Evolutionary conservation across 2,329 filamentous ascomycete species (phyloP), one percentile per base, ranked within the genome.

Genomic region (Curvularia lunata): DNA sequence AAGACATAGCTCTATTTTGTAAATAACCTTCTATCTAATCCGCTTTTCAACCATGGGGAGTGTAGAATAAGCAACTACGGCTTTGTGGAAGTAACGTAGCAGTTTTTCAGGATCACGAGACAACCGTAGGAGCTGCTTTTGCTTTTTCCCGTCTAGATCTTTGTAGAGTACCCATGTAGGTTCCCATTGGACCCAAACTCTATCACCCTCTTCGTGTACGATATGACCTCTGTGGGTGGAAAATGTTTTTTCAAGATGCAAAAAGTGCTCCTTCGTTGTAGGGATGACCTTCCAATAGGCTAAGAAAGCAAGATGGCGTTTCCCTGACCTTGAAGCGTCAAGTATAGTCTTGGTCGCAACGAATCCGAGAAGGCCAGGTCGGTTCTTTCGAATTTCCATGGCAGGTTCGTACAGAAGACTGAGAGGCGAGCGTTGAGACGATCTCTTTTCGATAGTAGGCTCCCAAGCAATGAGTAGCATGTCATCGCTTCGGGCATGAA

Each of bases 121-220:
- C 38, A 54, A 12, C 21, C 32, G 27, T 25, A 55, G 13, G 18
- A 58, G 55, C 43, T 42, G 10, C 23, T 43, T 23, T 42, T 50
- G 57, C 43, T 54, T 62, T 1, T 8, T 49, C 43, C 55, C 21
- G 18, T 40, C 34, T 7, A 62, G 23, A 45, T 62, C 50, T 53
- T 59, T 12, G 38, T 57, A 55, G 32, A 56, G 46, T 25, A 62
- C 59, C 59, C 37, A 62, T n/a, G 56, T 62, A 34, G 54, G 60
- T 48, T 62, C 54, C 60, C 19, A 62, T 37, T 62, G 51, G 52
- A 62, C 45, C 60, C 28, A 62, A 45, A 62, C 60, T 45, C 18
- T 52, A 6, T 50, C 53, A 10, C 12, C 3, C 48, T 62, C 40
- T 12, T 41, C 32, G 47, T 62, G 38, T 42, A 62, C 40, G 27